These are phyloP conservation scores for Zopfia rhizophila DNA, from an alignment of 2,329 filamentous ascomycete species.

Conservation along the genomic window DNA sequence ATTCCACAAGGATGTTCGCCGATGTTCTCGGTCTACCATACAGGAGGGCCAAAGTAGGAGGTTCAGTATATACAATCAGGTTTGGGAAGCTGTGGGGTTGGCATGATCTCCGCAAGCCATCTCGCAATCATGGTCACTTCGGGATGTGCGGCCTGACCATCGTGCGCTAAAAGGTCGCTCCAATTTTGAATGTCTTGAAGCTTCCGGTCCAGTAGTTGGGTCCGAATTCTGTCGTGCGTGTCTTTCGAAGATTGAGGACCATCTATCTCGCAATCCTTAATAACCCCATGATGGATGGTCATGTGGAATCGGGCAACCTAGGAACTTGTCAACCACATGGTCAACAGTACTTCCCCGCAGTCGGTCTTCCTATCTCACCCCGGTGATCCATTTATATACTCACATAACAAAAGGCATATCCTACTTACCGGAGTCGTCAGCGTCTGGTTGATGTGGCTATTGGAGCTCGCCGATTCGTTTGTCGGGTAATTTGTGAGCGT, in stretches of 20 bases:
- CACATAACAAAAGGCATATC: not conserved
- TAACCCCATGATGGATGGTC: slow-evolving; percentile 65
- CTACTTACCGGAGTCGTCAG: not conserved
- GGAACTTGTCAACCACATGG: not conserved
- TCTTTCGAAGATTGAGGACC: slow-evolving; percentile 6
- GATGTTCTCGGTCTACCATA: too few relatives aligned
- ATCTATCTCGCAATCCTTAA: slow-evolving; percentile 58
- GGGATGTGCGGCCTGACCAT: not conserved
- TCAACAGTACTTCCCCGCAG: not conserved
- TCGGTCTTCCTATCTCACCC: too few relatives aligned
- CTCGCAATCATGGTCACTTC: not conserved
- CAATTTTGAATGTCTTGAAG: slow-evolving; percentile 63
- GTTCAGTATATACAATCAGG: too few relatives aligned
- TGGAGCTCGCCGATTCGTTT: slow-evolving; percentile 36
- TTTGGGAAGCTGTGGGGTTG: too few relatives aligned
- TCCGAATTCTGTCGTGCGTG: slow-evolving; percentile 27
- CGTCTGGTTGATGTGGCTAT: too few relatives aligned
- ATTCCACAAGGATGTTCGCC: too few relatives aligned
- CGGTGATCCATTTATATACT: too few relatives aligned
- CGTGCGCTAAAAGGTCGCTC: slow-evolving; percentile 20
- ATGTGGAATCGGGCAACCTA: slow-evolving; percentile 29
- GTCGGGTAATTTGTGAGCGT: slow-evolving; percentile 66
- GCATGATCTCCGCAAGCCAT: not conserved
- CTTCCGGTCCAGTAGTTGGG: slow-evolving; percentile 48
- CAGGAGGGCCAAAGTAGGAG: too few relatives aligned